Conservation (phyloP, 2,329 filamentous ascomycete genomes). For the Elsinoe australis region DNA sequence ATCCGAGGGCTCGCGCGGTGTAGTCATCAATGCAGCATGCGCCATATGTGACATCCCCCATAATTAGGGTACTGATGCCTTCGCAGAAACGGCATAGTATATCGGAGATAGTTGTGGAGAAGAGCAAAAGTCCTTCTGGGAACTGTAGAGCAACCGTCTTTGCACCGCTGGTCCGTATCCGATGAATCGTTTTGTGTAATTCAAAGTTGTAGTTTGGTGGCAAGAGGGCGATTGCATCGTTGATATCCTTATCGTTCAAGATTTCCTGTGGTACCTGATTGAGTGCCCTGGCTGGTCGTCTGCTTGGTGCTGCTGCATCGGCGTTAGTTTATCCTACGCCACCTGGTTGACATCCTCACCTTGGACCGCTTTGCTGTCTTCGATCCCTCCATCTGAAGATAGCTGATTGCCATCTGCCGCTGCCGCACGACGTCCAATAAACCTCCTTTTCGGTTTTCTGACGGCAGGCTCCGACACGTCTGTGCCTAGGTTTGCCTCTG, state of each 20-base stretch:
- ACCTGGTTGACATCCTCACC: slow-evolving; percentile 40
- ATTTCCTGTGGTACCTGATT: slow-evolving; percentile 89
- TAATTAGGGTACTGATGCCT: slow-evolving; percentile 86
- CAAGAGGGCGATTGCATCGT: slow-evolving; percentile 76
- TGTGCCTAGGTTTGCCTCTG: slow-evolving; percentile 61
- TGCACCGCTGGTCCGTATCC: slow-evolving; percentile 71
- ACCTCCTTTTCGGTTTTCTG: slow-evolving; percentile 81
- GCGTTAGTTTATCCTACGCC: slow-evolving; percentile 9
- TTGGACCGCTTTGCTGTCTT: slow-evolving; percentile 61
- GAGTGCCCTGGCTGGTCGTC: slow-evolving; percentile 68
- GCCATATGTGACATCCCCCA: slow-evolving; percentile 98
- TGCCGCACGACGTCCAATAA: slow-evolving; percentile 74
- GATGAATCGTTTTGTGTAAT: slow-evolving; percentile 95
- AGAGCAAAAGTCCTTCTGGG: slow-evolving; percentile 88
- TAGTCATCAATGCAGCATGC: slow-evolving; percentile 99
- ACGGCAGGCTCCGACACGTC: slow-evolving; percentile 54
- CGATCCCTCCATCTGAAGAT: slow-evolving; percentile 40
- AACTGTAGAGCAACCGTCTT: slow-evolving; percentile 91
- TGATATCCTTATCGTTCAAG: slow-evolving; percentile 73
- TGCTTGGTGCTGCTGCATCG: slow-evolving; percentile 67
- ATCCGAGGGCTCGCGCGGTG: slow-evolving; percentile 86
- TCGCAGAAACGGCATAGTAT: slow-evolving; percentile 92
- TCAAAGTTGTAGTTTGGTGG: slow-evolving; percentile 98
- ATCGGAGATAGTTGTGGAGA: slow-evolving; percentile 95
- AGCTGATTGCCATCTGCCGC: slow-evolving; percentile 46